phyloP scores from a whole-genome alignment of 2,329 filamentous ascomycete species.

The Aspergillus sp. region DNA sequence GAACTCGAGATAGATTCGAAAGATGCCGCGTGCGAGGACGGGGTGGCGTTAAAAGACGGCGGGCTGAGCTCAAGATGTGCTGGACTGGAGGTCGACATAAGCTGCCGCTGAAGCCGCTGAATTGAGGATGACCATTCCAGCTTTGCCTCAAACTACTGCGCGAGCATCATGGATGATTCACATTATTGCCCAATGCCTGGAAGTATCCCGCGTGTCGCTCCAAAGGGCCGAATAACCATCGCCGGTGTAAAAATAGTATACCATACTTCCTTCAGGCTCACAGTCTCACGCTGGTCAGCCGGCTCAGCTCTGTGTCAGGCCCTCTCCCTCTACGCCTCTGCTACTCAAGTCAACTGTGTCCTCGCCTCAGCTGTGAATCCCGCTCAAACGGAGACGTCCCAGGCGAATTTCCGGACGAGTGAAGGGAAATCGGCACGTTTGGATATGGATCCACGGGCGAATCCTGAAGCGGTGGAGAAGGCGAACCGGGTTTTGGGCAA shows the following conservation, averaged over 20 bases:
- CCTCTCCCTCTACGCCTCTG: not conserved
- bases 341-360: not conserved
- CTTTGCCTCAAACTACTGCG: too few species aligned
- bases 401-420: not conserved
- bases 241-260: not conserved
- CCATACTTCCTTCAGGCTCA: not conserved
- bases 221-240: too few species aligned
- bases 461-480: not conserved
- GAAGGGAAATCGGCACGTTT: not conserved
- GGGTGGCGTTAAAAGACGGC: constrained; percentile 17
- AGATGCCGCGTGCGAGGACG: not conserved
- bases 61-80: constrained; percentile 8
- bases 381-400: not conserved
- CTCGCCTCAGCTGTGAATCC: not conserved
- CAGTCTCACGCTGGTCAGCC: not conserved
- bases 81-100: constrained; percentile 11
- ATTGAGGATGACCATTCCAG: not conserved
- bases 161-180: too few species aligned
- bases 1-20: not conserved
- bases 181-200: too few species aligned
- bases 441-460: not conserved
- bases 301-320: not conserved
- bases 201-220: too few species aligned
- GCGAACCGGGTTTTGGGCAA: not conserved
- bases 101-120: constrained; percentile 23